phyloP scores from a whole-genome alignment of 257 asterid genomes.

The Nicotiana undulata region DNA sequence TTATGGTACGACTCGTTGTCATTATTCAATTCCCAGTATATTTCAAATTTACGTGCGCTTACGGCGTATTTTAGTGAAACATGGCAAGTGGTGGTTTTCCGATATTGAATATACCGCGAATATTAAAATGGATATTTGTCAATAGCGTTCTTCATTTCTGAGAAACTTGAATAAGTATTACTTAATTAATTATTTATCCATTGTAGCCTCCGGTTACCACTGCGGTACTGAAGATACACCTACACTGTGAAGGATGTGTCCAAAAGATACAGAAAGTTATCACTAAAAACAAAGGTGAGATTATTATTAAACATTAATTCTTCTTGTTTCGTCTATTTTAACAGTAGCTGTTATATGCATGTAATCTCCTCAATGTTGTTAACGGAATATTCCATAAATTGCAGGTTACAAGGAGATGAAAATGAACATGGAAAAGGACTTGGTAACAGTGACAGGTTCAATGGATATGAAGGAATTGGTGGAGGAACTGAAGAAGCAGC shows the following conservation, averaged over 20 bases:
- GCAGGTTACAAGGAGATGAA: slow-evolving; percentile 59
- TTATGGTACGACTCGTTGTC: not conserved
- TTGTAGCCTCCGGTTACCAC: slow-evolving; percentile 50
- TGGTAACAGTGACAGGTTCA: slow-evolving; percentile 70
- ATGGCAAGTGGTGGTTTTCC: slow-evolving; percentile 8
- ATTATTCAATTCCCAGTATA: not conserved
- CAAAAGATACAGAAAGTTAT: slow-evolving; percentile 49
- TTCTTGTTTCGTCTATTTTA: not conserved
- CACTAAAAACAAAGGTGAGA: slow-evolving; percentile 53
- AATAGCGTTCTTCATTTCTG: not conserved
- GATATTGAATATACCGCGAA: not conserved
- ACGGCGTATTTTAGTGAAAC: not conserved
- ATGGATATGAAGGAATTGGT: slow-evolving; percentile 71
- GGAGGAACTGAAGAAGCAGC: slow-evolving; percentile 45
- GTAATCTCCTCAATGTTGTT: not conserved
- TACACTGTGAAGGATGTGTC: slow-evolving; percentile 85
- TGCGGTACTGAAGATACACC: slow-evolving; percentile 46
- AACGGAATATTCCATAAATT: not conserved
- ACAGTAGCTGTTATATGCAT: not conserved
- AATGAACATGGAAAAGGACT: slow-evolving; percentile 53
- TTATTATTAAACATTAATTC: not conserved
- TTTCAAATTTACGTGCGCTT: not conserved
- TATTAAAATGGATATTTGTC: not conserved
- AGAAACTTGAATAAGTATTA: too few relatives aligned
- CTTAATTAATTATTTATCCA: not conserved